Percentiles rank a stretch among this genome's conserved stretches.
Evolutionary conservation across 2,329 filamentous ascomycete species (phyloP).

Genomic region (Aspergillus transmontanensis): DNA sequence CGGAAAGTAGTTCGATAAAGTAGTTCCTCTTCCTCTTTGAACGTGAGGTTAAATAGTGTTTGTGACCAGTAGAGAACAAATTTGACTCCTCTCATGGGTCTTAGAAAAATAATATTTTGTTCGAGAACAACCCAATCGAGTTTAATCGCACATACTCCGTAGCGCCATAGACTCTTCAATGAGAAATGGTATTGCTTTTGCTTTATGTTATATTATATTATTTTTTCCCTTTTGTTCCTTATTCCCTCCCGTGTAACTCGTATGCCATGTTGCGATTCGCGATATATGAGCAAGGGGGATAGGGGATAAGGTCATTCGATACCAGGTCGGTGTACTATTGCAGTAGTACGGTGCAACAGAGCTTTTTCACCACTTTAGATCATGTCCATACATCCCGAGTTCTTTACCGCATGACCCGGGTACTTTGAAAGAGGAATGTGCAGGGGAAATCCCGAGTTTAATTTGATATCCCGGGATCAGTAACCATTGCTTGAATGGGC

Average conservation of each 20-base stretch:
- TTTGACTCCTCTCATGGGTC: conserved; percentile 12
- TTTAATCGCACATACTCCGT: background rate
- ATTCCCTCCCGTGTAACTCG: background rate
- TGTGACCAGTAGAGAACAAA: conserved; percentile 8
- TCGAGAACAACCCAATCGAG: background rate
- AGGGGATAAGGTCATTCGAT: conserved; percentile 1
- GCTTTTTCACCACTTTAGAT: background rate
- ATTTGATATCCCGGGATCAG: background rate
- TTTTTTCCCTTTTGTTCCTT: background rate
- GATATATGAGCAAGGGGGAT: conserved; percentile 6
- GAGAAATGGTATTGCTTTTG: background rate
- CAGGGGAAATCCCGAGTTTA: background rate
- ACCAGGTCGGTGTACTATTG: conserved; percentile 4
- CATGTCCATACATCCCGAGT: background rate
- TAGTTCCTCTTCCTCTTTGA: background rate
- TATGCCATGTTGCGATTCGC: background rate
- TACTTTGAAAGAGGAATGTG: background rate
- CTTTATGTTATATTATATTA: too few species aligned
- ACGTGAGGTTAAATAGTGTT: background rate
- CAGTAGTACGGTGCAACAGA: background rate
- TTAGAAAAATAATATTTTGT: background rate
- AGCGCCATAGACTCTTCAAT: background rate
- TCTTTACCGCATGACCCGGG: background rate
- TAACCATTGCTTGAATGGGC: background rate
- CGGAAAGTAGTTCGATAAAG: conserved; percentile 3